Conservation (phyloP, 306 rosid genomes). For the Rosa rugosa region DNA sequence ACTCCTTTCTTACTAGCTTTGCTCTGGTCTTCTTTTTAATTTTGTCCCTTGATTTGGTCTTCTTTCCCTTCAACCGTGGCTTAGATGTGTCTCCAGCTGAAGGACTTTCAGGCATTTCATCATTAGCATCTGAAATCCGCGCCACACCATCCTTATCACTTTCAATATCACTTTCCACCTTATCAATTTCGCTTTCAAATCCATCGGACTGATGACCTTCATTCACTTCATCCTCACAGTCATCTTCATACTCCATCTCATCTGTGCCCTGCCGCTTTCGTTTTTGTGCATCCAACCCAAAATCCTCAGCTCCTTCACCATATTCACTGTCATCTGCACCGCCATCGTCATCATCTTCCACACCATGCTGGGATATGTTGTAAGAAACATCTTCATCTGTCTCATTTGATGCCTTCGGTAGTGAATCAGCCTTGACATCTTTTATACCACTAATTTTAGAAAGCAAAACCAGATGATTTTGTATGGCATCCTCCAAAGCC, state of each 20-base stretch:
- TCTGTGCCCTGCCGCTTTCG: slow-evolving; percentile 64
- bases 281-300: slow-evolving; percentile 71
- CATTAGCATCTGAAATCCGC: slow-evolving; percentile 26
- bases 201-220: slow-evolving; percentile 48
- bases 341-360: slow-evolving; percentile 38
- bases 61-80: slow-evolving; percentile 27
- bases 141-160: slow-evolving; percentile 32
- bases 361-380: slow-evolving; percentile 34
- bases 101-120: slow-evolving; percentile 19
- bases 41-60: slow-evolving; percentile 24
- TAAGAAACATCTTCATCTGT: slow-evolving; percentile 41
- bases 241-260: slow-evolving; percentile 92
- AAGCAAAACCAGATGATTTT: slow-evolving; percentile 55
- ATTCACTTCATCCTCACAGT: slow-evolving; percentile 48
- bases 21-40: slow-evolving; percentile 27
- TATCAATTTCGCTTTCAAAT: slow-evolving; percentile 41
- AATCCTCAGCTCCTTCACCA: slow-evolving; percentile 65
- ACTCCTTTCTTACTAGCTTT: slow-evolving; percentile 25
- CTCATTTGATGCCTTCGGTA: slow-evolving; percentile 34
- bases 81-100: slow-evolving; percentile 20
- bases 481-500: slow-evolving; percentile 75
- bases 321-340: slow-evolving; percentile 30
- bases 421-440: slow-evolving; percentile 31
- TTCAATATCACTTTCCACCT: slow-evolving; percentile 43
- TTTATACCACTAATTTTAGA: slow-evolving; percentile 73